phyloP scores from a whole-genome alignment of 345 rosid species.

The Gossypium herbaceum region DNA sequence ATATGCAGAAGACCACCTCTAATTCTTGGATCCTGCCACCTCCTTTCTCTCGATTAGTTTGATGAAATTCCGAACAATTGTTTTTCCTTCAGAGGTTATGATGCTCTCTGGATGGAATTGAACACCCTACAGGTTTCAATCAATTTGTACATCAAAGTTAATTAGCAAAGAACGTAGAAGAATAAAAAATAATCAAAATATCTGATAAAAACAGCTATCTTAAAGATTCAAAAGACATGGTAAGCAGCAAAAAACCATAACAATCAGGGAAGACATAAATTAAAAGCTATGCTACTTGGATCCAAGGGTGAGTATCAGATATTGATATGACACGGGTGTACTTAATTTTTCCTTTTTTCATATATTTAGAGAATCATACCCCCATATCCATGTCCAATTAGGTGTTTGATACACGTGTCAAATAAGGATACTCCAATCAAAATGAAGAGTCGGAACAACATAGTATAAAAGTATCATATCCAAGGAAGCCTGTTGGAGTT shows the following conservation, averaged over 20 bases:
- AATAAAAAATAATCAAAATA: neutral
- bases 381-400: too few species aligned
- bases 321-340: too few species aligned
- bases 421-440: too few species aligned
- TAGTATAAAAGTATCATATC: neutral
- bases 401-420: too few species aligned
- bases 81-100: conserved; percentile 75
- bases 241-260: neutral
- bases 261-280: neutral
- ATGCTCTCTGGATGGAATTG: conserved; percentile 99
- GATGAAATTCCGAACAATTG: conserved; percentile 72
- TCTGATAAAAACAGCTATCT: neutral
- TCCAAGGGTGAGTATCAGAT: too few species aligned
- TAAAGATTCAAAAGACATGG: neutral
- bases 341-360: too few species aligned
- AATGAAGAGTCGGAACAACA: too few species aligned
- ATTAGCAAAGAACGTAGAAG: neutral
- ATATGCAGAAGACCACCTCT: neutral
- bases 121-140: conserved; percentile 61
- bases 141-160: neutral
- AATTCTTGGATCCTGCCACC: conserved; percentile 44
- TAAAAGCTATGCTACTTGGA: neutral
- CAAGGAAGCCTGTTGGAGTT: neutral
- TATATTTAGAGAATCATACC: too few species aligned
- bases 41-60: conserved; percentile 52